Evolutionary conservation across 495 filamentous ascomycete genomes (phyloP).

Genomic region (Penicillium bovifimosum): DNA sequence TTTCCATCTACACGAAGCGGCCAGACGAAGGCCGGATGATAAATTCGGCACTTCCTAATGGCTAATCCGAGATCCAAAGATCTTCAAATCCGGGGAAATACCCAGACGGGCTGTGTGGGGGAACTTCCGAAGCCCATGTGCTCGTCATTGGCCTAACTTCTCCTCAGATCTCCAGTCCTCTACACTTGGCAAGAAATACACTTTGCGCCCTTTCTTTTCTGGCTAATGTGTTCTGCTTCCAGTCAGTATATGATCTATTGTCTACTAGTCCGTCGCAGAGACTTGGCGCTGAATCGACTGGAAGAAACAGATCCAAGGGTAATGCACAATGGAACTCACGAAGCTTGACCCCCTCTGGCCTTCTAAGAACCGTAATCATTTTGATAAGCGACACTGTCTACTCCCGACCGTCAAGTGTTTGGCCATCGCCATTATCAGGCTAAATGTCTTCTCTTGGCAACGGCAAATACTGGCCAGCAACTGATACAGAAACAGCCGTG

Average conservation of each 20-base stretch:
- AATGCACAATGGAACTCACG: too few species aligned
- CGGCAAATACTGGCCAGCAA: constrained; percentile 3
- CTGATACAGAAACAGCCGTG: neutral
- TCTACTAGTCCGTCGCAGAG: too few species aligned
- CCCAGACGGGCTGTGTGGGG: neutral
- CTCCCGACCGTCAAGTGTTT: too few species aligned
- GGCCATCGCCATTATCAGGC: neutral
- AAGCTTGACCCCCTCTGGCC: too few species aligned
- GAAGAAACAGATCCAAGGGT: too few species aligned
- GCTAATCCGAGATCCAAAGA: neutral
- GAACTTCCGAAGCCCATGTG: neutral
- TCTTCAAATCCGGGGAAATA: constrained; percentile 10
- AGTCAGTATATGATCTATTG: too few species aligned
- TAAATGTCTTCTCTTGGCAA: constrained; percentile 1
- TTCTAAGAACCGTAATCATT: too few species aligned
- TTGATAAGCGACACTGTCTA: too few species aligned
- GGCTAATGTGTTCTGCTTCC: too few species aligned
- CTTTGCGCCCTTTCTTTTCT: too few species aligned
- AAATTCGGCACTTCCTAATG: neutral
- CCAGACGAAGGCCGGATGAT: neutral
- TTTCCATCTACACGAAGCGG: neutral
- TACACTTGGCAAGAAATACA: neutral
- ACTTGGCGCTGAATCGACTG: too few species aligned
- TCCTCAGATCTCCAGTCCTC: neutral
- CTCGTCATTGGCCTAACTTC: neutral